Percentiles rank a stretch among this genome's conserved stretches.
phyloP scores from a whole-genome alignment of 371 early-diverging fungal species.

The Mucor piriformis region DNA sequence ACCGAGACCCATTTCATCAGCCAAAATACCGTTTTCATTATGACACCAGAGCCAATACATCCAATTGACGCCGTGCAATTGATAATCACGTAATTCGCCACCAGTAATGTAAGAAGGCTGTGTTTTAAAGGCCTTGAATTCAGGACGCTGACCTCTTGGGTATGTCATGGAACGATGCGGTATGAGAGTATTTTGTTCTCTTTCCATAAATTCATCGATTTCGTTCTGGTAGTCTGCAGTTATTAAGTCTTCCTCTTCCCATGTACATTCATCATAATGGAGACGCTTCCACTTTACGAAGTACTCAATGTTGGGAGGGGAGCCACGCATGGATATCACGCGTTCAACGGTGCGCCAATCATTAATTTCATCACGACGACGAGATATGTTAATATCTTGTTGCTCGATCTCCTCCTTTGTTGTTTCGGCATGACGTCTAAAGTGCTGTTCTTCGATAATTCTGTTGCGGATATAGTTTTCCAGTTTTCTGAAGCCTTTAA shows the following conservation, averaged over 20 bases:
- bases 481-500: conserved; percentile 89
- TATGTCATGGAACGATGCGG: conserved; percentile 71
- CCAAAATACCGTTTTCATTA: conserved; percentile 95
- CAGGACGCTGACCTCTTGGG: conserved; percentile 64
- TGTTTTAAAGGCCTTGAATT: conserved; percentile 72
- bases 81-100: conserved; percentile 96
- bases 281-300: conserved; percentile 92
- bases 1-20: conserved; percentile 96
- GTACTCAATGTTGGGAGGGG: conserved; percentile 68
- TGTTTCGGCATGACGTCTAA: conserved; percentile 70
- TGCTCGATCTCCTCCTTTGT: conserved; percentile 89
- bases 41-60: conserved; percentile 97
- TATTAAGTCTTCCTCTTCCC: conserved; percentile 80
- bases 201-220: conserved; percentile 85
- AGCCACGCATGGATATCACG: conserved; percentile 71
- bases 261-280: conserved; percentile 88
- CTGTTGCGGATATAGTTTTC: conserved; percentile 82
- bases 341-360: conserved; percentile 91
- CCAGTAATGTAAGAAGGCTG: conserved; percentile 87
- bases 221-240: conserved; percentile 68
- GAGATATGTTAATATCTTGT: conserved; percentile 79
- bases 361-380: conserved; percentile 79
- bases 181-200: conserved; percentile 70
- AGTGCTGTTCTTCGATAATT: conserved; percentile 63
- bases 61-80: conserved; percentile 98